Evolutionary conservation across 2,329 filamentous ascomycete species (phyloP), one percentile per base, ranked within the genome.

Genomic region (Penicillium sp.): DNA sequence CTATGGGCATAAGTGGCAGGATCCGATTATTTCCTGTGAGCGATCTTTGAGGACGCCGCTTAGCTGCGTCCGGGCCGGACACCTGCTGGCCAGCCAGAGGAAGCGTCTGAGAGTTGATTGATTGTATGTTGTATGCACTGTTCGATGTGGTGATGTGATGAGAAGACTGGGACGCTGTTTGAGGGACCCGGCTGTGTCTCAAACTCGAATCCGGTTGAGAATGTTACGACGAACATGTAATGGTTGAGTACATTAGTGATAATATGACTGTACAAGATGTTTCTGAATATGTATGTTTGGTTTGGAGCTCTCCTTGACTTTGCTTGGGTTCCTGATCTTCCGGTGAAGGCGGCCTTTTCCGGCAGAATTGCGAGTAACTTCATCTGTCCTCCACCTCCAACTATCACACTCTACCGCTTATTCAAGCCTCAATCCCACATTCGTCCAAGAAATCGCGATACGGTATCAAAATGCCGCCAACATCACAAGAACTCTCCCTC

Each of bases 401-500:
- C 52, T 56, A 57, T 26, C 57, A 63, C 30, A 31, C 45, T 26
- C 23, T 8, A 21, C 35, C 23, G n/a, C 17, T 29, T 31, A 29
- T 45, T 48, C 45, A 54, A 46, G 9, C 5, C 49, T 47, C 26
- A 30, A 46, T 44, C 46, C 23, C 44, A 44, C 23, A 38, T 41
- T 23, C 45, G 17, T 29, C 17, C 5, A 58, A n/a, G 3, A 48
- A 62, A 47, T 23, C 19, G 46, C 54, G 31, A 31, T 21, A 29
- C 23, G 46, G 58, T 8, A 48, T 35, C 44, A 63, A 63, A 66
- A 78, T 78, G 80, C 75, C 80, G 21, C 78, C 79, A 21, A 81
- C 80, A 63, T 76, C 75, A 68, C 78, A 81, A 70, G 80, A 82
- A 69, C 72, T 81, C 49, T 81, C 79, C 44, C 73, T 81, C 62